A percentile compares a stretch with the other conserved stretches of the same genome.
phyloP scores from a whole-genome alignment of 1,139 yeast species.

The Scheffersomyces segobiensis region DNA sequence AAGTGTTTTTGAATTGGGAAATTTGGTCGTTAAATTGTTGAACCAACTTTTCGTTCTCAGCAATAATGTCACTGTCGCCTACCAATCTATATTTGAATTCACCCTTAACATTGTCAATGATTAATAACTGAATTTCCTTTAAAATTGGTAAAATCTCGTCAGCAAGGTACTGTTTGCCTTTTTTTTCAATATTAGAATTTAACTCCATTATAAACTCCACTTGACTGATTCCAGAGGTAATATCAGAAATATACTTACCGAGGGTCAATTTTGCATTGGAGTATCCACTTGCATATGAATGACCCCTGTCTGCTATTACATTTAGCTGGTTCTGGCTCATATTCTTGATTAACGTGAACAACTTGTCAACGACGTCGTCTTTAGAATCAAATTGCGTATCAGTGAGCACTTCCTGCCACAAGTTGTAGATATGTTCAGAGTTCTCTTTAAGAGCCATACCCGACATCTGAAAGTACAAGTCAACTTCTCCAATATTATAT shows the following conservation, averaged over 20 bases:
- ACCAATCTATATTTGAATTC: conserved; percentile 58
- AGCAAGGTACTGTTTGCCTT: conserved; percentile 53
- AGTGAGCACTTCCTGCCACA: conserved; percentile 69
- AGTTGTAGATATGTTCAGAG: conserved; percentile 54
- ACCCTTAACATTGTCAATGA: conserved; percentile 32
- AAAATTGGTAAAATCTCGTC: conserved; percentile 65
- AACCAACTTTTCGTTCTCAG: conserved; percentile 42
- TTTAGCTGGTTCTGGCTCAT: conserved; percentile 79
- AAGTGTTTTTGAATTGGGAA: conserved; percentile 2
- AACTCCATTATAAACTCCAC: conserved; percentile 67
- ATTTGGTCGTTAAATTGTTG: conserved; percentile 30
- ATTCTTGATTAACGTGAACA: conserved; percentile 70
- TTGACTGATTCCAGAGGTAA: conserved; percentile 72
- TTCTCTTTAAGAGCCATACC: conserved; percentile 79
- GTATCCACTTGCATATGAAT: conserved; percentile 71
- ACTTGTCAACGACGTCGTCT: conserved; percentile 61
- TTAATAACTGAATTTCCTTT: conserved; percentile 49
- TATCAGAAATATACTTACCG: conserved; percentile 61
- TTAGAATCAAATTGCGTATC: conserved; percentile 59
- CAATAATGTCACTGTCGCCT: conserved; percentile 48
- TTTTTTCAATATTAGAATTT: conserved; percentile 46
- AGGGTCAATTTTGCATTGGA: conserved; percentile 67
- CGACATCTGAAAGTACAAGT: conserved; percentile 51
- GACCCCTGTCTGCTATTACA: conserved; percentile 84
- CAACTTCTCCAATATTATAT: conserved; percentile 39